Conservation (phyloP, 192 early-diverging fungal species). For the Helicostylum pulchrum region DNA sequence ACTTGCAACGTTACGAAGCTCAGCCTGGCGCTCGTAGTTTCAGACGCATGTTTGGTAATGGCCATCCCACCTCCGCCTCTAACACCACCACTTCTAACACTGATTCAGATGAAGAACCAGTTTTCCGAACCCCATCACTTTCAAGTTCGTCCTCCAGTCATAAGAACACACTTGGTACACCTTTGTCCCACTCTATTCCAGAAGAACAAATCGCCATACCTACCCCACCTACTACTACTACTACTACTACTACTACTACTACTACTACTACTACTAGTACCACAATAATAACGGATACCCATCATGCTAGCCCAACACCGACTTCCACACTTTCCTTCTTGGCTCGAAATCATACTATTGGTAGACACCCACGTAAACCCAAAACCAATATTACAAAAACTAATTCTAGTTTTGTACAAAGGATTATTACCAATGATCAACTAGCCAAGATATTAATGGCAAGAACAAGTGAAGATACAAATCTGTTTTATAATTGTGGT, state of each 20-base stretch:
- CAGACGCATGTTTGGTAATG: constrained; percentile 21
- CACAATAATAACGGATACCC: background rate
- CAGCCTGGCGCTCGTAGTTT: constrained; percentile 29
- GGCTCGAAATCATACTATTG: constrained; percentile 15
- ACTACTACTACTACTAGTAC: background rate
- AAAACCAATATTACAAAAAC: constrained; percentile 71
- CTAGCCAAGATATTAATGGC: constrained; percentile 60
- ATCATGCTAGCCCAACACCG: constrained; percentile 13
- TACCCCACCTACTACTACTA: background rate
- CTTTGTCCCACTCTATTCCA: constrained; percentile 1
- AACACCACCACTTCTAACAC: background rate
- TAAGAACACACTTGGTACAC: background rate
- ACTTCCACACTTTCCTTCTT: constrained; percentile 29
- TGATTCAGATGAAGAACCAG: constrained; percentile 15
- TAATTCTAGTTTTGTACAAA: constrained; percentile 67
- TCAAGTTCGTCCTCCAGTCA: constrained; percentile 10
- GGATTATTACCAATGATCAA: constrained; percentile 70
- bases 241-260: background rate
- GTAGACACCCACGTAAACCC: constrained; percentile 37
- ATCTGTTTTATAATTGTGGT: constrained; percentile 75
- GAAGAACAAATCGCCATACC: background rate
- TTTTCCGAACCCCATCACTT: constrained; percentile 14
- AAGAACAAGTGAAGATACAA: constrained; percentile 56
- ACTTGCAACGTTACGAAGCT: constrained; percentile 23
- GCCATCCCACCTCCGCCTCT: background rate